A percentile compares a stretch with the other conserved stretches of the same genome.
Conservation (phyloP, 164 flowering plant species). For the Dillenia turbinata region DNA sequence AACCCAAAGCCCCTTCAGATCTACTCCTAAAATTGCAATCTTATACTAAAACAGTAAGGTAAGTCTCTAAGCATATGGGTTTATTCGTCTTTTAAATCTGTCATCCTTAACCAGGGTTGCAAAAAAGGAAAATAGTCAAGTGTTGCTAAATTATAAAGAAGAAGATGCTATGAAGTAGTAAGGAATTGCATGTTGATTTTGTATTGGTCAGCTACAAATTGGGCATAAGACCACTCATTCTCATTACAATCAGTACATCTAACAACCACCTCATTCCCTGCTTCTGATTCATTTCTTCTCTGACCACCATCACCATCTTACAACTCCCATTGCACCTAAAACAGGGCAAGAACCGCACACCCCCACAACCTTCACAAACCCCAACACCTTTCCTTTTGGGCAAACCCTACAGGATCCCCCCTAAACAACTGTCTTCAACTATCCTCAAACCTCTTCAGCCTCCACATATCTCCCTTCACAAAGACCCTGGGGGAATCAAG, state of each 20-base stretch:
- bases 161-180: too few relatives aligned
- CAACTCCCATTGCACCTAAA: constrained; percentile 82
- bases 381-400: constrained; percentile 38
- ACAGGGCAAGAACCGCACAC: constrained; percentile 78
- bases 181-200: too few relatives aligned
- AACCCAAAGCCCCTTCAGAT: too few relatives aligned
- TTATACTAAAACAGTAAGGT: too few relatives aligned
- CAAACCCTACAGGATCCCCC: constrained; percentile 51
- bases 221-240: constrained; percentile 88
- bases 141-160: too few relatives aligned
- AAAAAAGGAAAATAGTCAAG: too few relatives aligned
- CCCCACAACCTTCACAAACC: constrained; percentile 88
- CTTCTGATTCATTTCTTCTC: constrained; percentile 14
- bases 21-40: too few relatives aligned
- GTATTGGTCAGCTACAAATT: constrained; percentile 50
- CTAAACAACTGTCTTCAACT: constrained; percentile 60
- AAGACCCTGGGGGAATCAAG: constrained; percentile 62
- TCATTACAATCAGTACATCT: constrained; percentile 92
- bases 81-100: too few relatives aligned
- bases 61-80: too few relatives aligned
- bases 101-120: too few relatives aligned
- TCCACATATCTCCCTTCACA: constrained; percentile 79
- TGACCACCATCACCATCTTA: constrained; percentile 45
- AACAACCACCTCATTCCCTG: constrained; percentile 33
- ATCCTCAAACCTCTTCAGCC: constrained; percentile 68